Evolutionary conservation across 179 eudicot species (phyloP).

Genomic region (Beta macrorhiza): DNA sequence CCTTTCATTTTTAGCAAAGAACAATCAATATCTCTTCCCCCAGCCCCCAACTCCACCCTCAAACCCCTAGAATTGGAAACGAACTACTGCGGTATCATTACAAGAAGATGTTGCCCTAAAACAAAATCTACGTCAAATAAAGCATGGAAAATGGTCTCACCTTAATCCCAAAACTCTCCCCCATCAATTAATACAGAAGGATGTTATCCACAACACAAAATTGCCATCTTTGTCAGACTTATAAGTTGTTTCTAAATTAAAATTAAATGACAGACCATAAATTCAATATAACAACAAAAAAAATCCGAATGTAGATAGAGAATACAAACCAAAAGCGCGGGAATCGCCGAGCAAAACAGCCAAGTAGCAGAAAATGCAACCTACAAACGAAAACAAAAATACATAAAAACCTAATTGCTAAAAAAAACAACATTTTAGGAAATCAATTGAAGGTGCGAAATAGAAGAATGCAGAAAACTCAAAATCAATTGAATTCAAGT

Average conservation of each 20-base stretch:
- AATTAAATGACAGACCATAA: neutral
- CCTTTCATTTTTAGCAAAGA: no score
- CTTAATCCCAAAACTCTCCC: neutral
- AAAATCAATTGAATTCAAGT: neutral
- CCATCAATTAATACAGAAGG: neutral
- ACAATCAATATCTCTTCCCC: no score
- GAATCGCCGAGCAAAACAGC: constrained; percentile 78
- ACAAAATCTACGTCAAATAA: neutral
- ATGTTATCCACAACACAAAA: neutral
- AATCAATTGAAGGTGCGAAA: neutral
- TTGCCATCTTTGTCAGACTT: neutral
- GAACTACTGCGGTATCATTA: neutral
- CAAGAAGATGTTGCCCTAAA: neutral
- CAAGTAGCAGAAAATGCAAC: constrained; percentile 72
- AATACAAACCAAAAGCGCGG: constrained; percentile 69
- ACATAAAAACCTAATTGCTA: neutral
- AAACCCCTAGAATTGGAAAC: no score
- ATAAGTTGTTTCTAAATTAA: neutral
- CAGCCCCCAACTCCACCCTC: no score
- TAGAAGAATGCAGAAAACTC: neutral
- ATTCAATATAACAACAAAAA: neutral
- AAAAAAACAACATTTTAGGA: neutral
- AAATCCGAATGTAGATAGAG: neutral
- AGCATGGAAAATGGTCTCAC: no score
- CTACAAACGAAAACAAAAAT: constrained; percentile 38